Evolutionary conservation across 306 rosid species (phyloP).

Genomic region (Abrus precatorius): DNA sequence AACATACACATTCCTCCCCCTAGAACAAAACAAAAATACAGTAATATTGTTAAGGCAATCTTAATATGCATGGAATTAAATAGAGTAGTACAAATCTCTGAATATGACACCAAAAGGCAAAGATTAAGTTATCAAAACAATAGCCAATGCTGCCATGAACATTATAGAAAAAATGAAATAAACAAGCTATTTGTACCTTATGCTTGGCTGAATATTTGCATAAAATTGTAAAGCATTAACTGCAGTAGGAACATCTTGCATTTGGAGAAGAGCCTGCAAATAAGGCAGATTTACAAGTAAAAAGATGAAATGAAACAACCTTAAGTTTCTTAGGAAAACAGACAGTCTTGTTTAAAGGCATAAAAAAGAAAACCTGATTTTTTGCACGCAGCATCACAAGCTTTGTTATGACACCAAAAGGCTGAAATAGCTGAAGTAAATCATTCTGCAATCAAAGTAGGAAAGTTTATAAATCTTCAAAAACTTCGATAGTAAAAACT

Average conservation of each 20-base stretch:
- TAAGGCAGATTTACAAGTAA: conserved; percentile 30
- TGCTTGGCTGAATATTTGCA: conserved; percentile 87
- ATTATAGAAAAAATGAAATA: background rate
- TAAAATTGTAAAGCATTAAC: conserved; percentile 86
- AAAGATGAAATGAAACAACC: conserved; percentile 22
- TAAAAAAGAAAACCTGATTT: conserved; percentile 79
- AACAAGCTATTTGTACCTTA: conserved; percentile 65
- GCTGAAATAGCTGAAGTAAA: conserved; percentile 97
- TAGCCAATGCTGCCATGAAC: conserved; percentile 13
- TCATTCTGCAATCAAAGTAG: conserved; percentile 75
- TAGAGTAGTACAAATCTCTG: conserved; percentile 14
- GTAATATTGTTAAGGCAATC: too few species aligned
- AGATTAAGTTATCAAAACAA: conserved; percentile 12
- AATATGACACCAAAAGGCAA: background rate
- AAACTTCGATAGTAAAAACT: conserved; percentile 9
- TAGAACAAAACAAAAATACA: conserved; percentile 46
- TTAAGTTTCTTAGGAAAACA: conserved; percentile 34
- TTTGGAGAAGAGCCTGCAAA: conserved; percentile 93
- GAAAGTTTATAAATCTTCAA: conserved; percentile 32
- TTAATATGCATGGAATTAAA: background rate
- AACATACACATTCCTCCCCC: conserved; percentile 99
- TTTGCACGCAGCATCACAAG: conserved; percentile 99
- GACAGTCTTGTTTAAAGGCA: background rate
- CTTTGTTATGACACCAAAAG: conserved; percentile 97
- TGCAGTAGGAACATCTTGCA: conserved; percentile 93